Evolutionary conservation across 1,284 basidiomycete species (phyloP), one percentile per base, ranked within the genome.

Genomic region (Naganishia cerealis): DNA sequence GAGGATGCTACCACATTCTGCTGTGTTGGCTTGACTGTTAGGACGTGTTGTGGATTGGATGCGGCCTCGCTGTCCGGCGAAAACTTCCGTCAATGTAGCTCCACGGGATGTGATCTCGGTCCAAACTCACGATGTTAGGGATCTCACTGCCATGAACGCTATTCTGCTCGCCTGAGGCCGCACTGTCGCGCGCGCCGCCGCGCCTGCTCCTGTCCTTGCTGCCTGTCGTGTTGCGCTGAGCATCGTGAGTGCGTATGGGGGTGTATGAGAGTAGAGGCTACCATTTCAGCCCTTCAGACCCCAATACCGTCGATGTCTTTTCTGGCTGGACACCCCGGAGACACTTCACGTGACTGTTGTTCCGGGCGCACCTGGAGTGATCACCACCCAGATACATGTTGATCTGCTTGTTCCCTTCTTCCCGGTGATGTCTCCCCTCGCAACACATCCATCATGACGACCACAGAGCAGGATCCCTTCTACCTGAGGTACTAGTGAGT

Each of bases 401-500:
- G 13, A 18, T 56, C 13, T 38, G 38, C 36, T 53, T 12, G 33
- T 40, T 39, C 12, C 9, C 10, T n/a, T 38, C 13, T 21, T 8
- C 48, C 29, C 10, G 15, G 16, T 42, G 2, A 13, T 24, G 24
- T 10, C 16, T 29, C 26, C 40, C 15, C 36, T 10, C 4, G 2
- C 50, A 63, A 36, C 50, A 12, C 48, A 59, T 36, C 46, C 38
- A 50, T 16, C 61, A 73, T 68, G 67, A 68, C 69, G 50, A 65
- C 66, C n/a, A 63, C 65, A 61, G 78, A 80, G 69, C 76, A 84
- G 75, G 88, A 90, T 76, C 88, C 88, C 16, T 90, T 93, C 82
- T 94, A 94, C 82, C 84, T 93, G 72, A 86, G 91, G 86, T 93
- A 92, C 83, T 92, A 92, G 91, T 93, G 81, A 75, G 87, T 84